phyloP scores from a whole-genome alignment of 306 rosid species.

The Vigna angularis region DNA sequence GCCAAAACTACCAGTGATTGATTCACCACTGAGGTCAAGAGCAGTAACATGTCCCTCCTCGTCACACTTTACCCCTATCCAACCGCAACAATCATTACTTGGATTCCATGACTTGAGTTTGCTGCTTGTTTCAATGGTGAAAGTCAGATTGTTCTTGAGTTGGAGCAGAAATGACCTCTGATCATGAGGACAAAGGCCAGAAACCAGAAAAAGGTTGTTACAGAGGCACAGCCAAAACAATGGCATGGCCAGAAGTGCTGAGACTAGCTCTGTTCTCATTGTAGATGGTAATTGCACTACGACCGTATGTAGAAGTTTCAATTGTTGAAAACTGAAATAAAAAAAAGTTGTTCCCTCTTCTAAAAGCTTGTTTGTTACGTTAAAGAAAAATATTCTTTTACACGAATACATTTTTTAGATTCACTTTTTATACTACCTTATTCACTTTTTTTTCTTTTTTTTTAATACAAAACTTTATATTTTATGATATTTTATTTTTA shows the following conservation, averaged over 20 bases:
- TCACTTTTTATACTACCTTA: no score
- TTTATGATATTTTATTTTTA: no score
- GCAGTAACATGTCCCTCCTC: neutral
- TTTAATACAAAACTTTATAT: no score
- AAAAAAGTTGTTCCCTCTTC: no score
- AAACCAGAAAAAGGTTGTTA: neutral
- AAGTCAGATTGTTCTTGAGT: neutral
- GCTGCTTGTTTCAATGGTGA: neutral
- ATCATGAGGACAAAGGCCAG: neutral
- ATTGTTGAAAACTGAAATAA: no score
- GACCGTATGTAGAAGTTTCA: no score
- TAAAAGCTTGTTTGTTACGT: no score
- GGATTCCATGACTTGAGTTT: neutral
- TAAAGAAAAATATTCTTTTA: no score
- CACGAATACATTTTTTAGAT: no score
- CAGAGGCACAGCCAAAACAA: neutral
- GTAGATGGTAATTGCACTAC: neutral
- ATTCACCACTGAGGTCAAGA: slow-evolving; percentile 47
- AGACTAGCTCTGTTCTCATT: neutral
- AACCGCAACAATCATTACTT: neutral
- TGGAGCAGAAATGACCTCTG: neutral
- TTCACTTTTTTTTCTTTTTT: no score
- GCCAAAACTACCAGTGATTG: slow-evolving; percentile 44
- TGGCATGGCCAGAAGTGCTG: neutral
- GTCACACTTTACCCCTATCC: neutral